phyloP scores from a whole-genome alignment of 371 early-diverging fungal species.

The Mortierella sp. region DNA sequence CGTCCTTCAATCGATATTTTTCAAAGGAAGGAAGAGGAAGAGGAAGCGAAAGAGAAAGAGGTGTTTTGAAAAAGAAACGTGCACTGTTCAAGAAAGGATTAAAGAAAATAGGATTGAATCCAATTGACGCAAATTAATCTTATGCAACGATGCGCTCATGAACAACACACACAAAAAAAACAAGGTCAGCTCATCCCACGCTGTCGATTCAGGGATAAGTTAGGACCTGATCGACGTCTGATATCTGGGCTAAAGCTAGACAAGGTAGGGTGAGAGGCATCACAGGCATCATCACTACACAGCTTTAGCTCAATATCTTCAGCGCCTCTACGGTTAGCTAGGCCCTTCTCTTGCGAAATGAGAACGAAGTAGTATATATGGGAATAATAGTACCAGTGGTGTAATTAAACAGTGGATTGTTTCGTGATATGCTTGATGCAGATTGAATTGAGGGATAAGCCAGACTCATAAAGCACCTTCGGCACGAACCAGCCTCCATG shows the following conservation, averaged over 20 bases:
- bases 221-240: background rate
- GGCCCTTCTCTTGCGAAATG: background rate
- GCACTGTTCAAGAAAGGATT: background rate
- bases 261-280: too few species aligned
- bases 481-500: background rate
- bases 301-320: background rate
- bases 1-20: background rate
- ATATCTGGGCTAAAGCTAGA: too few species aligned
- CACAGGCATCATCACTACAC: background rate
- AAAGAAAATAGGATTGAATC: background rate
- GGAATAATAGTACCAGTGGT: background rate
- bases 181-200: background rate
- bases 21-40: background rate
- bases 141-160: background rate
- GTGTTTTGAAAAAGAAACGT: constrained; percentile 2
- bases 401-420: background rate
- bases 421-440: background rate
- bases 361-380: background rate
- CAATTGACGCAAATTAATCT: background rate
- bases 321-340: background rate
- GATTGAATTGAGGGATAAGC: background rate
- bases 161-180: background rate
- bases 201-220: constrained; percentile 1
- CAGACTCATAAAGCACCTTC: background rate
- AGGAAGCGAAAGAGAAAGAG: constrained; percentile 8